These are phyloP conservation scores for Prunus yedoensis DNA, from an alignment of 331 rosid genomes.

Conservation along the genomic window DNA sequence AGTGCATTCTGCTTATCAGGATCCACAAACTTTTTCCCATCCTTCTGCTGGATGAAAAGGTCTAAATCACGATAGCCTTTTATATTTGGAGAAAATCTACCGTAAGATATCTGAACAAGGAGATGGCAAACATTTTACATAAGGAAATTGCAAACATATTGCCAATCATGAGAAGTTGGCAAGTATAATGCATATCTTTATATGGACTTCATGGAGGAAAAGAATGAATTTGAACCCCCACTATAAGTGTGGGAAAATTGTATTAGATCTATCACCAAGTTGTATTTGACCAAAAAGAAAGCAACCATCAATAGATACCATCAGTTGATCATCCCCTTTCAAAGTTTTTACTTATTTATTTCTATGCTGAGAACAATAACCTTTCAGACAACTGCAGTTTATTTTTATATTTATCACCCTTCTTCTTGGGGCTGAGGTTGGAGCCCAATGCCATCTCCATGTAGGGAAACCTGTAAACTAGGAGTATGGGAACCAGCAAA, in stretches of 20 bases:
- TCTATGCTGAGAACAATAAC: background rate
- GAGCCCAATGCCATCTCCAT: background rate
- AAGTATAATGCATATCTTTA: background rate
- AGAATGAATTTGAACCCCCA: background rate
- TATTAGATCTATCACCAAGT: background rate
- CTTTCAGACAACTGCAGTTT: background rate
- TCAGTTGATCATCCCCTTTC: too few species aligned
- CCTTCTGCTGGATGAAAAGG: slow-evolving; percentile 69
- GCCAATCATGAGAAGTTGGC: background rate
- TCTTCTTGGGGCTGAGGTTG: slow-evolving; percentile 1
- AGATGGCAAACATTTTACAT: slow-evolving; percentile 9
- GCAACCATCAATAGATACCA: too few species aligned
- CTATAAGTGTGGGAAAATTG: background rate
- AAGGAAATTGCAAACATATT: slow-evolving; percentile 12
- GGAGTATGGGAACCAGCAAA: background rate
- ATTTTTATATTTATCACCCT: background rate
- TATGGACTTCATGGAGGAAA: background rate
- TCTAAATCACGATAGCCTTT: slow-evolving; percentile 64
- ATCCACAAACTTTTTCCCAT: slow-evolving; percentile 67
- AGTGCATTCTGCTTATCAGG: slow-evolving; percentile 49
- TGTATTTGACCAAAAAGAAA: background rate
- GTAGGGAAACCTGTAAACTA: slow-evolving; percentile 2
- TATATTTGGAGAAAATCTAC: slow-evolving; percentile 50
- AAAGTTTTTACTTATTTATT: background rate
- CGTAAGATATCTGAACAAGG: slow-evolving; percentile 54